Percentiles rank a stretch among this genome's conserved stretches.
Evolutionary conservation across 139 green algal species (phyloP).

Genomic region (Chlamydomonas sphaeroides): DNA sequence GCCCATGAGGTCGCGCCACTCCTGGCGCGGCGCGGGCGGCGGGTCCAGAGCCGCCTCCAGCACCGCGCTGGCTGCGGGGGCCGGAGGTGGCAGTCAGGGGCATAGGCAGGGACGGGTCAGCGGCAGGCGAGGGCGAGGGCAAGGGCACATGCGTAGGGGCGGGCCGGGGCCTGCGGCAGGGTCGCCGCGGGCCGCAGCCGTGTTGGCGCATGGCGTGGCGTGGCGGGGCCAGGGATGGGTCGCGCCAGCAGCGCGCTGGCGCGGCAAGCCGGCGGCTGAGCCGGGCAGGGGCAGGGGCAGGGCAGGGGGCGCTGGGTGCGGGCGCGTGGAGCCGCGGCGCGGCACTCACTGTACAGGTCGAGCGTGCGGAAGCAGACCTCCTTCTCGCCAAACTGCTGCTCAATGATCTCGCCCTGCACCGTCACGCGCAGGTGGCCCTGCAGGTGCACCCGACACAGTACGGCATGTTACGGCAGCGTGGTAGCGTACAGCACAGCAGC

Average conservation of each 20-base stretch:
- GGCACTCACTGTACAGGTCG: slow-evolving; percentile 87
- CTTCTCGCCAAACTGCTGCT: slow-evolving; percentile 92
- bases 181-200: too few species aligned
- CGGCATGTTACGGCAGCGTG: too few species aligned
- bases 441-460: too few species aligned
- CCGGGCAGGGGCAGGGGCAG: neutral
- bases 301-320: neutral
- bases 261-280: too few species aligned
- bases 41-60: slow-evolving; percentile 73
- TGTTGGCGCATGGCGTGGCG: too few species aligned
- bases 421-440: slow-evolving; percentile 91
- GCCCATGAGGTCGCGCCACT: slow-evolving; percentile 87
- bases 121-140: neutral
- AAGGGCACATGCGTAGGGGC: too few species aligned
- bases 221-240: too few species aligned
- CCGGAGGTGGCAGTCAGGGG: too few species aligned
- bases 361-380: slow-evolving; percentile 77
- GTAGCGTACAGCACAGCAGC: too few species aligned
- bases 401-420: slow-evolving; percentile 91
- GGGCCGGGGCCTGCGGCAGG: too few species aligned
- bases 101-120: neutral
- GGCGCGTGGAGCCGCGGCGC: too few species aligned
- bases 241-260: too few species aligned
- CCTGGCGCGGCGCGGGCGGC: slow-evolving; percentile 41
- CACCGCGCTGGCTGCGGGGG: slow-evolving; percentile 58